Percentiles rank a stretch among this genome's conserved stretches.
Conservation (phyloP, 192 early-diverging fungal genomes). For the Coemansia asiatica region DNA sequence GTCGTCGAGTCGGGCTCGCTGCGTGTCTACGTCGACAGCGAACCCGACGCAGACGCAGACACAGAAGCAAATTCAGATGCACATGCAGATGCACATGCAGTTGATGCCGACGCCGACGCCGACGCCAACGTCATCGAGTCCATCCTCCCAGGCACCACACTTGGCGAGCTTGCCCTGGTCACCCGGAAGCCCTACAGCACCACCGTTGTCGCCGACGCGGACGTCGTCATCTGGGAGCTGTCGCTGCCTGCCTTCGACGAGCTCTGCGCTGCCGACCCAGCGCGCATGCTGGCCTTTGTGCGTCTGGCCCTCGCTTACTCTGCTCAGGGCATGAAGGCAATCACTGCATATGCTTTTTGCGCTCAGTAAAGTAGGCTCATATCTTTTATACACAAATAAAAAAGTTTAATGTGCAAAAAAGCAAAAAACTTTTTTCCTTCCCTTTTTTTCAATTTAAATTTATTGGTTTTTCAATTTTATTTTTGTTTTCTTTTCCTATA, state of each 20-base stretch:
- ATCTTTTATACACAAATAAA: too few relatives aligned
- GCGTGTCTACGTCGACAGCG: constrained; percentile 52
- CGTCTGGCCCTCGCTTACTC: constrained; percentile 73
- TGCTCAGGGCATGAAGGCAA: constrained; percentile 58
- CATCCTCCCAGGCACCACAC: constrained; percentile 86
- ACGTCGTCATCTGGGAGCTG: constrained; percentile 75
- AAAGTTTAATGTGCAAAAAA: too few relatives aligned
- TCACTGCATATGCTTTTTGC: constrained; percentile 57
- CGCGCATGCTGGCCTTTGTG: constrained; percentile 74
- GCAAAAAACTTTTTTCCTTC: constrained; percentile 15
- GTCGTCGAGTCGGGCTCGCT: constrained; percentile 77
- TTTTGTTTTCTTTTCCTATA: background rate
- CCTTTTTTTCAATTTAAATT: background rate
- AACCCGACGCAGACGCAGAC: constrained; percentile 29
- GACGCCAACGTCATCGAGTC: constrained; percentile 63
- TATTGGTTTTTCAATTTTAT: background rate
- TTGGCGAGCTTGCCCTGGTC: constrained; percentile 86
- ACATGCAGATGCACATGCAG: background rate
- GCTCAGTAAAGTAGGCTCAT: constrained; percentile 19
- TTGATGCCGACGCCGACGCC: background rate
- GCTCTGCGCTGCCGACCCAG: constrained; percentile 68
- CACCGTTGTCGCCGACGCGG: constrained; percentile 64
- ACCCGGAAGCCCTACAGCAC: constrained; percentile 57
- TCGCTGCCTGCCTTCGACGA: constrained; percentile 63
- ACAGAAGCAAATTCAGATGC: background rate